Conservation (phyloP, 2,329 filamentous ascomycete species). For the Talaromyces rugulosus region DNA sequence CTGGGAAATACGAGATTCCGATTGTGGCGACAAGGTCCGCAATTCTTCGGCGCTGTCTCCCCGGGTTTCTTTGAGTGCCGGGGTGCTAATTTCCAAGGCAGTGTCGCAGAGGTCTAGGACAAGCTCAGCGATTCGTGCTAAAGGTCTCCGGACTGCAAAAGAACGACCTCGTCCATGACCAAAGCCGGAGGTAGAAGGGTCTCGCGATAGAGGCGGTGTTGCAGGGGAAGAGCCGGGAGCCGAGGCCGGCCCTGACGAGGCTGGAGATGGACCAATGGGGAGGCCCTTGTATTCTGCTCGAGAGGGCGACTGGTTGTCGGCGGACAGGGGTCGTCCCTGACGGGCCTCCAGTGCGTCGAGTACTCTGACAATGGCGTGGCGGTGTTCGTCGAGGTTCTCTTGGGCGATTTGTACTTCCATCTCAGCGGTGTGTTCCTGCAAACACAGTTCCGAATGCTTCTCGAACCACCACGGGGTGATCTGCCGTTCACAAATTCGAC, state of each 20-base stretch:
- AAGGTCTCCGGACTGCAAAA: conserved; percentile 84
- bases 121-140: conserved; percentile 90
- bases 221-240: conserved; percentile 67
- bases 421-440: conserved; percentile 93
- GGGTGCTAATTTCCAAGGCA: conserved; percentile 87
- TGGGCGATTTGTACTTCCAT: conserved; percentile 98
- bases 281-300: conserved; percentile 83
- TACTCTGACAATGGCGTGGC: conserved; percentile 90
- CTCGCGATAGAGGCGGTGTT: conserved; percentile 61
- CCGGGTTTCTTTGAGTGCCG: conserved; percentile 81
- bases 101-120: conserved; percentile 95
- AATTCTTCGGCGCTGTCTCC: conserved; percentile 66
- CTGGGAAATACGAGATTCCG: conserved; percentile 89
- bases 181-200: conserved; percentile 61
- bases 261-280: conserved; percentile 70
- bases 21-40: conserved; percentile 90
- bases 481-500: conserved; percentile 94
- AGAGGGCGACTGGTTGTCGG: conserved; percentile 40
- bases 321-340: conserved; percentile 38
- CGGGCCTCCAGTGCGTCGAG: conserved; percentile 80
- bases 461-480: conserved; percentile 99
- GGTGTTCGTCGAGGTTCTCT: conserved; percentile 85
- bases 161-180: conserved; percentile 79
- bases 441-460: conserved; percentile 92
- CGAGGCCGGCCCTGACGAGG: conserved; percentile 65